Evolutionary conservation across 2,329 filamentous ascomycete species (phyloP).

Genomic region (Pyrenophora graminea): DNA sequence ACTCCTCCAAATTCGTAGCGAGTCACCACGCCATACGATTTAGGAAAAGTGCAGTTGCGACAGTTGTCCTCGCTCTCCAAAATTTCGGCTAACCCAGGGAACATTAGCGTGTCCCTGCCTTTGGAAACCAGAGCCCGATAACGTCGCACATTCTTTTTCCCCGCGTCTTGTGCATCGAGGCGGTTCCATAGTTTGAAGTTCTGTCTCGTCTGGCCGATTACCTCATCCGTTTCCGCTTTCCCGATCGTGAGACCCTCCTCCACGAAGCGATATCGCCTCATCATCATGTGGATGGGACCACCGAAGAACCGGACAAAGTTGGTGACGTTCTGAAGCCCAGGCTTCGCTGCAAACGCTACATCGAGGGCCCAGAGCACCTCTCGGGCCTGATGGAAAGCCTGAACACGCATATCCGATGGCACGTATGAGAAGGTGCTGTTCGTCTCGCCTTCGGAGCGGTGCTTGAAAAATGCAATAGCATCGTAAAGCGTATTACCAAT

Average conservation of each 20-base stretch:
- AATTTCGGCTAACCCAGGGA: no score
- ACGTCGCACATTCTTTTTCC: no score
- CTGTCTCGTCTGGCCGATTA: no score
- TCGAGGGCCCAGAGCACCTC: constrained; percentile 8
- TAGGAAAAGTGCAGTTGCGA: no score
- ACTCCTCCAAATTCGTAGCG: no score
- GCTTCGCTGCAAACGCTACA: neutral
- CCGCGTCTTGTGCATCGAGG: no score
- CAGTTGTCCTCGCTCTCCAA: no score
- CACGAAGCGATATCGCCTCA: constrained; percentile 12
- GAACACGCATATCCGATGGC: constrained; percentile 21
- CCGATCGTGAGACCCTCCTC: neutral
- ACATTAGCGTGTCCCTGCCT: no score
- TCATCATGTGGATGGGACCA: constrained; percentile 9
- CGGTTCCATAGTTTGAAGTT: no score
- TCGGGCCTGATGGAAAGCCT: constrained; percentile 16
- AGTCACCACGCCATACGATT: no score
- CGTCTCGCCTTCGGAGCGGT: constrained; percentile 42
- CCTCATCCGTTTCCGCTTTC: no score
- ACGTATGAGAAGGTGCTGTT: constrained; percentile 43
- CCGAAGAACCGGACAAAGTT: constrained; percentile 11
- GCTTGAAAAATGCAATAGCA: constrained; percentile 42
- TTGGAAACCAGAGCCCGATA: no score
- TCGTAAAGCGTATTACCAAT: constrained; percentile 40
- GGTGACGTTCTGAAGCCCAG: constrained; percentile 5